Evolutionary conservation across 768 basidiomycete species (phyloP).

Genomic region (Mycena vulgaris): DNA sequence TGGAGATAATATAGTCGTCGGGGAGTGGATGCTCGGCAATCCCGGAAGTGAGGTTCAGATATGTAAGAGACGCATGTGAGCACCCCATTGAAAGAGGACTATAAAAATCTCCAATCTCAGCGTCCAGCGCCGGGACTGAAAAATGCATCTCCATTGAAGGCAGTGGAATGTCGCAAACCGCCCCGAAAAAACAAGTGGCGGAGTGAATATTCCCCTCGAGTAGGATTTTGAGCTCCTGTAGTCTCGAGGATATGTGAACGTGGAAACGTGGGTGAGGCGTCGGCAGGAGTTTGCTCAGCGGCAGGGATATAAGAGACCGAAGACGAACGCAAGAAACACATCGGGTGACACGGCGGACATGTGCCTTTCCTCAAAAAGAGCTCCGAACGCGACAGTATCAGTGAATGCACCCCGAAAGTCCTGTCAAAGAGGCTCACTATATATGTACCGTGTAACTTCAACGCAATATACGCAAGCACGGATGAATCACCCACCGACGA

Average conservation of each 20-base stretch:
- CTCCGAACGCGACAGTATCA: no score
- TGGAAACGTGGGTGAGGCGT: neutral
- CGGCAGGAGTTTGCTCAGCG: neutral
- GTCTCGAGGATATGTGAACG: neutral
- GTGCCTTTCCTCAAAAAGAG: no score
- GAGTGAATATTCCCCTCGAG: neutral
- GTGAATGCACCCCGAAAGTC: no score
- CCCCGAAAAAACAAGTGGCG: neutral
- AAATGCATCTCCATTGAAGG: neutral
- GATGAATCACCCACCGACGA: no score
- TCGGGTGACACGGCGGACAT: no score
- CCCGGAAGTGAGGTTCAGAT: neutral
- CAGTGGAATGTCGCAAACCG: neutral
- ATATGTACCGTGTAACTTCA: no score
- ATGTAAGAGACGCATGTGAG: conserved; percentile 3
- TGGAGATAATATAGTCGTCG: neutral
- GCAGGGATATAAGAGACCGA: conserved; percentile 1
- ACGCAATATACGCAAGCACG: no score
- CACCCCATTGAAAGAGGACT: neutral
- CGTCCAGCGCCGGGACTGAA: neutral
- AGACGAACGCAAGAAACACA: no score
- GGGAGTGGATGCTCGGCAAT: neutral
- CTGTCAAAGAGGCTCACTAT: no score
- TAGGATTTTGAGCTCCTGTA: neutral
- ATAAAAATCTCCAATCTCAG: neutral